These are phyloP conservation scores for Aleurites moluccanus DNA, from an alignment of 441 rosid genomes.

Conservation along the genomic window DNA sequence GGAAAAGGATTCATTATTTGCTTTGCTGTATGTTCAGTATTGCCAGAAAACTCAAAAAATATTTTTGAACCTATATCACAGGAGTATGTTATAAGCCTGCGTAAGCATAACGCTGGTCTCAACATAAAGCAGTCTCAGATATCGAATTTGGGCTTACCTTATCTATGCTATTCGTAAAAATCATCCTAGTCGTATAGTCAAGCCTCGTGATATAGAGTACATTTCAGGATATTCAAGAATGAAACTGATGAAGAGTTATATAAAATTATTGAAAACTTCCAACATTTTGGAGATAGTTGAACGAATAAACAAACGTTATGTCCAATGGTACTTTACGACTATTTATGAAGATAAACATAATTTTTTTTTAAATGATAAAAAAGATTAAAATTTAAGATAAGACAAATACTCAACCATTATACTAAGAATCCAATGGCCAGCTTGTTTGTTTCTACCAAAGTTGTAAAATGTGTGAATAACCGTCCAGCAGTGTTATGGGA, in stretches of 20 bases:
- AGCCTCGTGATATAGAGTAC: background rate
- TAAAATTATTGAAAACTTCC: background rate
- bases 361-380: too few relatives aligned
- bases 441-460: background rate
- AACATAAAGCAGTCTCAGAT: too few relatives aligned
- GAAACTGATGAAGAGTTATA: background rate
- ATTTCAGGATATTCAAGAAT: background rate
- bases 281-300: background rate
- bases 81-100: background rate
- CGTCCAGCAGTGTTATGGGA: background rate
- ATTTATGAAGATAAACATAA: too few relatives aligned
- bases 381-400: too few relatives aligned
- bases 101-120: background rate
- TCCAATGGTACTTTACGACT: background rate
- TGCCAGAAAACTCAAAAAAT: background rate
- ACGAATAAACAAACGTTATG: background rate
- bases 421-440: too few relatives aligned
- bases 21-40: background rate
- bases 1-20: background rate
- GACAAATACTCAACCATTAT: too few relatives aligned
- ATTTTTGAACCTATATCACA: background rate
- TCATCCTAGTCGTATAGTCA: background rate
- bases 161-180: too few relatives aligned
- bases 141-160: too few relatives aligned
- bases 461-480: background rate